Evolutionary conservation across 257 asterid genomes (phyloP).

Genomic region (Solanum corneliomulleri): DNA sequence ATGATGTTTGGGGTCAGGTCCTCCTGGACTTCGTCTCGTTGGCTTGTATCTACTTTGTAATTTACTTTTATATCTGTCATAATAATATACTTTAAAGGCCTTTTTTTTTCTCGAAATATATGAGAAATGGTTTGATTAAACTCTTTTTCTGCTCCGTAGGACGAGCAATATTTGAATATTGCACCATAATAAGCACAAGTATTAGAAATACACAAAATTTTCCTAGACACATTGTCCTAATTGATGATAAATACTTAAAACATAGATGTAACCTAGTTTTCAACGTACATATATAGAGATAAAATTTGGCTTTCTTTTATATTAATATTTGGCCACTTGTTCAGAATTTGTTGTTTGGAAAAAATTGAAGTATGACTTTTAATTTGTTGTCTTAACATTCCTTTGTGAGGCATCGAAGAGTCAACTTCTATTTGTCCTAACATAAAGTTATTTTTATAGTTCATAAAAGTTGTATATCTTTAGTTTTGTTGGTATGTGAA

Average conservation of each 20-base stretch:
- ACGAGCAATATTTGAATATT: slow-evolving; percentile 5
- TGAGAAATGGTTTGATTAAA: slow-evolving; percentile 12
- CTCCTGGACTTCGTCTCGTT: slow-evolving; percentile 30
- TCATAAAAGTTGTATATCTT: too few species aligned
- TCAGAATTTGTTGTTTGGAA: background rate
- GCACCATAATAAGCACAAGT: slow-evolving; percentile 6
- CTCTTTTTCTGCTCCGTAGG: background rate
- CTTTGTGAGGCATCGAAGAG: background rate
- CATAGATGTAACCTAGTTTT: background rate
- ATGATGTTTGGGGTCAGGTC: slow-evolving; percentile 51
- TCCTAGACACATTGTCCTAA: slow-evolving; percentile 8
- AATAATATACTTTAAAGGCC: background rate
- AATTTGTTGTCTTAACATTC: background rate
- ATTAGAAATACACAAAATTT: slow-evolving; percentile 17
- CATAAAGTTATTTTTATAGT: background rate
- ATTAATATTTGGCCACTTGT: background rate
- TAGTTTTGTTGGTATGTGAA: background rate
- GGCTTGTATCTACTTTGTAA: slow-evolving; percentile 11
- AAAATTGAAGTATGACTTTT: background rate
- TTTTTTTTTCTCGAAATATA: slow-evolving; percentile 10
- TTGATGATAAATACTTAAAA: background rate
- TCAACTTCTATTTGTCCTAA: background rate
- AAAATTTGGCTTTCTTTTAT: background rate
- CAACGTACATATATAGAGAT: background rate
- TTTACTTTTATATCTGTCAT: background rate